Conservation (phyloP, 164 flowering plant species). For the Magnolia kwangsiensis region DNA sequence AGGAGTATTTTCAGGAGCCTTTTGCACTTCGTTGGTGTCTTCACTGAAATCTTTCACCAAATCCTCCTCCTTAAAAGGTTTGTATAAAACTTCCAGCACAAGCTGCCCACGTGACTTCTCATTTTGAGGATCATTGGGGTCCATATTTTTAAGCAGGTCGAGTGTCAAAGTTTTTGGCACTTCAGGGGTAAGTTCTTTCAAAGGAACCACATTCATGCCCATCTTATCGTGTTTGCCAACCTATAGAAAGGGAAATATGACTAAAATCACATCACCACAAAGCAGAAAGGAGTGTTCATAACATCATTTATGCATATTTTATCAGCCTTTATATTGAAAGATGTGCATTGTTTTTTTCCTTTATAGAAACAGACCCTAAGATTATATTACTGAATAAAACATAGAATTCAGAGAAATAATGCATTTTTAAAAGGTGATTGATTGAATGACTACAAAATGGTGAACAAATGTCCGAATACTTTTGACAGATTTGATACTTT, state of each 20-base stretch:
- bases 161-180: slow-evolving; percentile 58
- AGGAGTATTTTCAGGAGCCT: slow-evolving; percentile 86
- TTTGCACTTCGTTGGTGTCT: slow-evolving; percentile 40
- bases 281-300: neutral
- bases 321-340: too few relatives aligned
- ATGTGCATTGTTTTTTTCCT: too few relatives aligned
- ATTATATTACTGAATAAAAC: too few relatives aligned
- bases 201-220: slow-evolving; percentile 72
- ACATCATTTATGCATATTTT: too few relatives aligned
- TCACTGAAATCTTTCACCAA: slow-evolving; percentile 31
- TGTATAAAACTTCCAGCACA: slow-evolving; percentile 54
- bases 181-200: slow-evolving; percentile 66
- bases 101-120: slow-evolving; percentile 81
- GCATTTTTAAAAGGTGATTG: too few relatives aligned
- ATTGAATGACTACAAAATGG: too few relatives aligned
- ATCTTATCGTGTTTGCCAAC: slow-evolving; percentile 81
- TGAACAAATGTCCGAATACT: too few relatives aligned
- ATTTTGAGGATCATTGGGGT: slow-evolving; percentile 60
- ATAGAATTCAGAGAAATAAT: too few relatives aligned
- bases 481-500: too few relatives aligned
- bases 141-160: slow-evolving; percentile 67
- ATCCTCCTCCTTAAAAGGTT: slow-evolving; percentile 68
- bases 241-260: slow-evolving; percentile 20
- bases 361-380: too few relatives aligned
- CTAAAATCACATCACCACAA: neutral